Base-by-base conservation (phyloP, 2,329 filamentous ascomycete species). In the Hirsutella minnesotensis region DNA sequence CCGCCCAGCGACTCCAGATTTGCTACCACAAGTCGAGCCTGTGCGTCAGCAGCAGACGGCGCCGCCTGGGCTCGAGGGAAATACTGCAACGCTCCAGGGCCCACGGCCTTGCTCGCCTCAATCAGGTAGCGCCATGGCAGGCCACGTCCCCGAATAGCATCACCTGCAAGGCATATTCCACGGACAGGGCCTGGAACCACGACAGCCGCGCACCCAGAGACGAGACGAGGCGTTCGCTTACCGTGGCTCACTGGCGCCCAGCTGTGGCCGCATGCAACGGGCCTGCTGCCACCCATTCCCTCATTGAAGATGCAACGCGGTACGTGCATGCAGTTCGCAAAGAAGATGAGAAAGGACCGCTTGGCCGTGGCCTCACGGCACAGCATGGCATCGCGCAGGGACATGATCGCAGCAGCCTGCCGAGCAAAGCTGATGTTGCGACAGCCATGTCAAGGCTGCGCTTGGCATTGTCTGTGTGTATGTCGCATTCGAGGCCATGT, bases 221-320 rank as follows among this genome's bases (percentile, higher is more conserved):
- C 40, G 24, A 27, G 24, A 27, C 24, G 24, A 27, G 24, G 24
- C 24, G 24, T 12, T 44, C 43, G 43, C 43, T 44, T 41, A 44
- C 35, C 30, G 39, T 27, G 18, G 15, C 27, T 13, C 13, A 33
- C 12, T 7, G 38, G 45, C 39, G 36, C 44, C 44, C 42, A 41
- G 38, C 46, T 49, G 38, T 37, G 47, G 47, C 46, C 40, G 38
- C 40, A n/a, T 46, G 47, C 46, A 48, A 44, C 41, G 35, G 38
- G 40, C 38, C 39, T 43, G 40, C 44, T 43, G 37, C 34, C 36
- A 38, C 29, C 20, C 37, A 7, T 27, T 12, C 12, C 24, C 24
- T 7, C 24, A 12, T 27, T 12, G 24, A 27, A 27, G 7, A 27
- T 27, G 7, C 37, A n/a, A n/a, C n/a, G n/a, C n/a, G n/a, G 24